phyloP scores from a whole-genome alignment of 768 basidiomycete genomes.

The Hemileccinum rubropunctum region DNA sequence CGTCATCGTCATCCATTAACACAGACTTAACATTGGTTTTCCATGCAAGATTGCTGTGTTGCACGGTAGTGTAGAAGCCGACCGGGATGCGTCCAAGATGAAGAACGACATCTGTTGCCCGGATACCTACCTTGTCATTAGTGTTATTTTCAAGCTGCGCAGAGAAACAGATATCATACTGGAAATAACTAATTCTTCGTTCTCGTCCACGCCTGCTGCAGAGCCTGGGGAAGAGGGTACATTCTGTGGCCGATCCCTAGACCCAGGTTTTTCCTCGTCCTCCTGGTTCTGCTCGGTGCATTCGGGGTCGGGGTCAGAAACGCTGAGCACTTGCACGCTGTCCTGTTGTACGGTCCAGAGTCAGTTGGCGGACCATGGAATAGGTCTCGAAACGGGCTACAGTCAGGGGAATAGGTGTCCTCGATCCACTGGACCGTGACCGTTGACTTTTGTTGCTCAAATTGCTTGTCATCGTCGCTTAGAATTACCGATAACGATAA shows the following conservation, averaged over 20 bases:
- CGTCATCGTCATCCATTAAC: background rate
- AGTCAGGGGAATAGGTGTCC: background rate
- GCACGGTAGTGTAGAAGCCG: constrained; percentile 1
- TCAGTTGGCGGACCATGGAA: background rate
- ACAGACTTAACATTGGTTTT: background rate
- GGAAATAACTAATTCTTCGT: background rate
- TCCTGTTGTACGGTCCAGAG: background rate
- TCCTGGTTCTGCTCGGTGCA: background rate
- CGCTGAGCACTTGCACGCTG: background rate
- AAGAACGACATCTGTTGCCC: background rate
- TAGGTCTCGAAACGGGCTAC: background rate
- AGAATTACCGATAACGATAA: too few relatives aligned
- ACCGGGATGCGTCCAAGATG: constrained; percentile 1
- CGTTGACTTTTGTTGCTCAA: background rate
- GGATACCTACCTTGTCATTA: background rate
- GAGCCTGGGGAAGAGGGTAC: background rate
- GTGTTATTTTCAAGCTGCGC: background rate
- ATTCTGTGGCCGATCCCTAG: background rate
- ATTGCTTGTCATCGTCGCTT: background rate
- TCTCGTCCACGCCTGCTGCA: background rate
- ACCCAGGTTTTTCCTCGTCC: background rate
- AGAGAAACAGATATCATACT: background rate
- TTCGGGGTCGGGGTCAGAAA: background rate
- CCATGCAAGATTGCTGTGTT: constrained; percentile 1
- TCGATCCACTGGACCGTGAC: background rate